Conservation (phyloP, 495 filamentous ascomycete genomes). For the Geopyxis carbonaria region DNA sequence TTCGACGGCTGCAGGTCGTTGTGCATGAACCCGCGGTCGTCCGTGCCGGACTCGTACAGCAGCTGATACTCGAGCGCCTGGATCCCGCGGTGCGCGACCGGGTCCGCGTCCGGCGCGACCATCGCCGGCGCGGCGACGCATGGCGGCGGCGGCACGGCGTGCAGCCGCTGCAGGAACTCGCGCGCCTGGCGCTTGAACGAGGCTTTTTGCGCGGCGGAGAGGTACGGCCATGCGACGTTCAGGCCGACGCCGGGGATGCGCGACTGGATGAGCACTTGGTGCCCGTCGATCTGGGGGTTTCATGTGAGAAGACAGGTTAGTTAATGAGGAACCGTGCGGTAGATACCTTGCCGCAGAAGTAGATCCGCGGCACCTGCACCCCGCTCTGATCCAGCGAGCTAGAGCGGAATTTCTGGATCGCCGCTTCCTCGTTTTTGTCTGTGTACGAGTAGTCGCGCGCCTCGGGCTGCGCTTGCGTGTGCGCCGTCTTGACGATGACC, state of each 20-base stretch:
- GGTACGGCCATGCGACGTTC: conserved; percentile 31
- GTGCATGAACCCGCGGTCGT: conserved; percentile 30
- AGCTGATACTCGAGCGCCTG: conserved; percentile 27
- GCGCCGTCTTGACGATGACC: no score
- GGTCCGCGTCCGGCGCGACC: no score
- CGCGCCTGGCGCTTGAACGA: conserved; percentile 31
- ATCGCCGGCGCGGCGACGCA: conserved; percentile 25
- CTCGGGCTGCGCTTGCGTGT: no score
- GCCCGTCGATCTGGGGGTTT: conserved; percentile 31
- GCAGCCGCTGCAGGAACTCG: conserved; percentile 24
- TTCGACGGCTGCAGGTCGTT: conserved; percentile 31
- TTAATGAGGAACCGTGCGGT: no score
- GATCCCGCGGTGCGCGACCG: conserved; percentile 24
- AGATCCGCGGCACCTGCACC: no score
- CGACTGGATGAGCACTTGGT: conserved; percentile 30
- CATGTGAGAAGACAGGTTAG: no score
- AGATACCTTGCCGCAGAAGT: no score
- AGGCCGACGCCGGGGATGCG: conserved; percentile 30
- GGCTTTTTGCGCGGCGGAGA: conserved; percentile 27
- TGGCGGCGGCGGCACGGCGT: conserved; percentile 10
- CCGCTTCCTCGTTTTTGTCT: no score
- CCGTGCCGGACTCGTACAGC: conserved; percentile 21
- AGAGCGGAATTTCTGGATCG: no score
- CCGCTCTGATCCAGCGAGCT: no score
- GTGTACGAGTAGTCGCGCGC: no score